Conservation (phyloP, 1,139 yeast genomes). For the Candida albicans region DNA sequence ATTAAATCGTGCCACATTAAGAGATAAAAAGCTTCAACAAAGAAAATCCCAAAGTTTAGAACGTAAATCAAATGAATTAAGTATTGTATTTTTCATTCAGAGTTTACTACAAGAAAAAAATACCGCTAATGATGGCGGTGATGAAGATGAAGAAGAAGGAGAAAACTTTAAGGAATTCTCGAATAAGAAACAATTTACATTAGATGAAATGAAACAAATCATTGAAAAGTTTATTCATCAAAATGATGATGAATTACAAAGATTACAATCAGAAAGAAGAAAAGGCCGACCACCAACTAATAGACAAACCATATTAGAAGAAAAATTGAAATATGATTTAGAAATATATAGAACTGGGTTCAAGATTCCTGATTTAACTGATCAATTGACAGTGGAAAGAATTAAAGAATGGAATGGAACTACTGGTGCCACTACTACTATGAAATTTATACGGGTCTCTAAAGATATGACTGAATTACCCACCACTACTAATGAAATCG, state of each 20-base stretch:
- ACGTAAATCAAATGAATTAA: constrained; percentile 58
- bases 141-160: too few relatives aligned
- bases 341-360: constrained; percentile 70
- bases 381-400: constrained; percentile 55
- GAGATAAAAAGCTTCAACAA: constrained; percentile 68
- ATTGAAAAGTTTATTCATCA: constrained; percentile 65
- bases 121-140: constrained; percentile 23
- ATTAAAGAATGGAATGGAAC: constrained; percentile 80
- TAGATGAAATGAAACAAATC: constrained; percentile 60
- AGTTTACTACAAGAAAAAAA: constrained; percentile 51
- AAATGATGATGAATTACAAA: constrained; percentile 69
- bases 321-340: constrained; percentile 57
- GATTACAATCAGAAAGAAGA: constrained; percentile 60
- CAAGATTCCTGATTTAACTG: constrained; percentile 69
- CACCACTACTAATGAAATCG: constrained; percentile 25
- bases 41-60: constrained; percentile 58
- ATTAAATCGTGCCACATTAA: constrained; percentile 77
- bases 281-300: constrained; percentile 84
- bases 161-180: not conserved
- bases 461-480: constrained; percentile 33
- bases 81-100: constrained; percentile 63
- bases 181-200: constrained; percentile 39
- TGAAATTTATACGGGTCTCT: constrained; percentile 46
- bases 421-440: constrained; percentile 70
- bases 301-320: constrained; percentile 67